Evolutionary conservation across 768 basidiomycete species (phyloP), one percentile per base, ranked within the genome.

Genomic region (Cystobasidium tubakii): DNA sequence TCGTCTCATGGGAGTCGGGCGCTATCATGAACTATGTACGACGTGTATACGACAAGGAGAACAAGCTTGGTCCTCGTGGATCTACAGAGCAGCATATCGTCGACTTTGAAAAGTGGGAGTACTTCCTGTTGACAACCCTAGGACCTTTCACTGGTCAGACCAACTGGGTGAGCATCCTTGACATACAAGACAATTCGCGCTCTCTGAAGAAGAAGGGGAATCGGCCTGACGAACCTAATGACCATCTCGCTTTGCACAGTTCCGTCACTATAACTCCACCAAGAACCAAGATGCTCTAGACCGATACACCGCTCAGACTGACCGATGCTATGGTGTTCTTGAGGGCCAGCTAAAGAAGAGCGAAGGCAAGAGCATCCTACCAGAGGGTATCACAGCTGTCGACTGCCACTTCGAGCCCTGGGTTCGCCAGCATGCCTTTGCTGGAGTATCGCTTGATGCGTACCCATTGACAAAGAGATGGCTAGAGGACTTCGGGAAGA

Each of bases 311-410:
- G 46, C 46, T n/a, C 46, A 50, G 46, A 50, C 46, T 17, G 46
- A 50, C 46, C 46, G 46, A 50, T 50, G 46, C 46, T 50, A 50
- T 19, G n/a, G 46, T n/a, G 46, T 50, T 19, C 46, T 50, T 19
- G 46, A 50, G 21, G 46, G 46, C 4, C 46, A 50, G 46, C 46
- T 50, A 12, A 50, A 50, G 46, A 50, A 50, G 21, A 50, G 46
- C 46, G 46, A 50, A 50, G 46, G 46, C 46, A 50, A 50, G 46
- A 50, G 46, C 46, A 50, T 50, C 21, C 46, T 50, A 50, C 46
- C 46, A 50, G 46, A 50, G 21, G 46, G 46, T 17, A 50, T 50
- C n/a, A 12, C 46, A 50, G 46, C 46, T n/a, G 46, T 50, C 12
- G 46, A 50, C 46, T 50, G 46, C 46, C 46, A 50, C 21, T 50